phyloP scores from a whole-genome alignment of 805 yeast genomes.

The Lachancea sp. region DNA sequence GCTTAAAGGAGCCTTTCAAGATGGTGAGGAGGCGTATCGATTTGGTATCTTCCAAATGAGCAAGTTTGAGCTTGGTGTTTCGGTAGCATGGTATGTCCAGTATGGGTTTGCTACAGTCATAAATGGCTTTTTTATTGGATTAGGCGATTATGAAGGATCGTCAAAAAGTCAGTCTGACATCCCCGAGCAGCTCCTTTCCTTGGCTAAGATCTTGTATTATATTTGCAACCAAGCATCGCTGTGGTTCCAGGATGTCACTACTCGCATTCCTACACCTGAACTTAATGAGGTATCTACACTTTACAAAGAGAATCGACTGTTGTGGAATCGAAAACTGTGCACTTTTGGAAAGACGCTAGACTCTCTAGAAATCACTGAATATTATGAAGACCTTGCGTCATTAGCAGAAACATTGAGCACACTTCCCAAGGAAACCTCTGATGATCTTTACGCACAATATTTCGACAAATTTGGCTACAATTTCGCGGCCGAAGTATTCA shows the following conservation, averaged over 20 bases:
- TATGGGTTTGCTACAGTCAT: constrained; percentile 35
- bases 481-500: constrained; percentile 62
- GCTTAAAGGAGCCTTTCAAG: constrained; percentile 31
- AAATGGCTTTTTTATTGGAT: constrained; percentile 37
- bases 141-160: constrained; percentile 21
- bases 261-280: constrained; percentile 17
- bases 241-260: constrained; percentile 29
- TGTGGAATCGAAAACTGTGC: constrained; percentile 59
- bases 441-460: constrained; percentile 43
- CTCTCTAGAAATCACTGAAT: constrained; percentile 58
- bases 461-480: constrained; percentile 57
- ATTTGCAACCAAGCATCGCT: constrained; percentile 31
- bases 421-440: constrained; percentile 41
- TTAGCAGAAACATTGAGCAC: constrained; percentile 41
- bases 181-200: constrained; percentile 26
- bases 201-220: constrained; percentile 40
- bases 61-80: constrained; percentile 24
- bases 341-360: constrained; percentile 43
- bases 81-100: constrained; percentile 45
- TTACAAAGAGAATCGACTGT: constrained; percentile 23
- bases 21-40: constrained; percentile 37
- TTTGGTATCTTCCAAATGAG: constrained; percentile 32
- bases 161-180: constrained; percentile 9
- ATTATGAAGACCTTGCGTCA: constrained; percentile 58
- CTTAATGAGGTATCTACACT: constrained; percentile 31